These are phyloP conservation scores for Platanthera guangdongensis DNA, from an alignment of 106 monocot genomes.

Conservation along the genomic window DNA sequence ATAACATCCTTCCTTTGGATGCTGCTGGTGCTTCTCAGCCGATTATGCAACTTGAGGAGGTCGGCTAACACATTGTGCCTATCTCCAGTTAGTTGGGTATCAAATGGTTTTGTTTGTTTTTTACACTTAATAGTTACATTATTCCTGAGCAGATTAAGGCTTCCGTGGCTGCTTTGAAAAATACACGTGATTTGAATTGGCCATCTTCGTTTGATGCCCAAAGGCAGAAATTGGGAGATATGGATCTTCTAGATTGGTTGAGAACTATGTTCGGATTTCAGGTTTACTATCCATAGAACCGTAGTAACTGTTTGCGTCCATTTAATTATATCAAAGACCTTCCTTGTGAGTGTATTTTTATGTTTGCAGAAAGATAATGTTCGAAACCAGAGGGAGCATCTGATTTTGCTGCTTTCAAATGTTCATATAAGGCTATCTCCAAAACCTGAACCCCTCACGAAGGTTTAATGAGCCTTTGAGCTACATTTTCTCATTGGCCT, in stretches of 20 bases:
- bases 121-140: not conserved
- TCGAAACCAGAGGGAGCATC: slow-evolving; percentile 87
- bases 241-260: slow-evolving; percentile 95
- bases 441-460: slow-evolving; percentile 93
- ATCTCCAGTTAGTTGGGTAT: not conserved
- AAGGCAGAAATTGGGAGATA: slow-evolving; percentile 71
- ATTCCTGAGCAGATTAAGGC: slow-evolving; percentile 65
- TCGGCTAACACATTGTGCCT: slow-evolving; percentile 11
- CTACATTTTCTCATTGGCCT: not conserved
- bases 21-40: slow-evolving; percentile 94
- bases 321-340: not conserved
- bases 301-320: not conserved
- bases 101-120: not conserved
- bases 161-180: slow-evolving; percentile 69
- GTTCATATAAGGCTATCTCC: slow-evolving; percentile 77
- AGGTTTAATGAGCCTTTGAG: slow-evolving; percentile 27
- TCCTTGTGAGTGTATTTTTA: not conserved
- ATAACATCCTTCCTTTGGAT: slow-evolving; percentile 95
- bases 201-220: slow-evolving; percentile 71
- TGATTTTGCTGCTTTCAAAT: slow-evolving; percentile 83
- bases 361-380: slow-evolving; percentile 76
- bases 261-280: slow-evolving; percentile 97
- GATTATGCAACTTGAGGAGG: slow-evolving; percentile 99
- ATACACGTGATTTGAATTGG: slow-evolving; percentile 74
- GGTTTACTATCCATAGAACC: slow-evolving; percentile 25